phyloP scores from a whole-genome alignment of 768 basidiomycete species.

The Pisolithus microcarpus region DNA sequence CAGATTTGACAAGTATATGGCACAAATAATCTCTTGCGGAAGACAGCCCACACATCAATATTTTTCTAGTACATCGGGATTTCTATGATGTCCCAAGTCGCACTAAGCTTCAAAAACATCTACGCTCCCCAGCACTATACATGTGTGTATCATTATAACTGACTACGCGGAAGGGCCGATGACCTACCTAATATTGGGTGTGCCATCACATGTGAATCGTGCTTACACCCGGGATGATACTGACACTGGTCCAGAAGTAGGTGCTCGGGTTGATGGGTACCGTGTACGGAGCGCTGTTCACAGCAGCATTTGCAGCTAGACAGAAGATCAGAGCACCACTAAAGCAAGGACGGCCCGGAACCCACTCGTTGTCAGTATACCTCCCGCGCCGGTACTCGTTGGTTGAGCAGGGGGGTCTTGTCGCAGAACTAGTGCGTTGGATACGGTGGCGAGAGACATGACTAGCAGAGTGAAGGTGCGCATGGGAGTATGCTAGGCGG shows the following conservation, averaged over 20 bases:
- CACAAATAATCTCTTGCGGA: no score
- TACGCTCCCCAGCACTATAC: neutral
- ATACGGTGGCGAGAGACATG: neutral
- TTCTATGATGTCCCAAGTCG: neutral
- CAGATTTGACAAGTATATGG: no score
- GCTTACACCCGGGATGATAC: slow-evolving; percentile 4
- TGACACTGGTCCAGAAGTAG: slow-evolving; percentile 7
- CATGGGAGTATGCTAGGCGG: neutral
- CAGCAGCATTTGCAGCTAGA: slow-evolving; percentile 1
- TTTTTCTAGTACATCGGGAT: neutral
- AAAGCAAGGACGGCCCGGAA: neutral
- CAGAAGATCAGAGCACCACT: neutral
- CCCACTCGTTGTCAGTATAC: slow-evolving; percentile 2
- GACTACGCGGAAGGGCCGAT: neutral
- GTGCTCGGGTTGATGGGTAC: slow-evolving; percentile 3
- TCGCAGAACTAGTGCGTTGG: neutral
- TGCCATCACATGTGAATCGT: slow-evolving; percentile 5
- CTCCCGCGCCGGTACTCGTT: neutral
- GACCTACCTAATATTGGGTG: neutral
- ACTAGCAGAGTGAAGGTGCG: neutral
- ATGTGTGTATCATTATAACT: neutral
- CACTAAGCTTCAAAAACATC: no score
- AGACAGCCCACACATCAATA: no score
- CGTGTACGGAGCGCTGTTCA: slow-evolving; percentile 1
- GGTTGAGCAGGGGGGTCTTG: neutral